Conservation (phyloP, 1,284 basidiomycete species). For the Chondrostereum purpureum region DNA sequence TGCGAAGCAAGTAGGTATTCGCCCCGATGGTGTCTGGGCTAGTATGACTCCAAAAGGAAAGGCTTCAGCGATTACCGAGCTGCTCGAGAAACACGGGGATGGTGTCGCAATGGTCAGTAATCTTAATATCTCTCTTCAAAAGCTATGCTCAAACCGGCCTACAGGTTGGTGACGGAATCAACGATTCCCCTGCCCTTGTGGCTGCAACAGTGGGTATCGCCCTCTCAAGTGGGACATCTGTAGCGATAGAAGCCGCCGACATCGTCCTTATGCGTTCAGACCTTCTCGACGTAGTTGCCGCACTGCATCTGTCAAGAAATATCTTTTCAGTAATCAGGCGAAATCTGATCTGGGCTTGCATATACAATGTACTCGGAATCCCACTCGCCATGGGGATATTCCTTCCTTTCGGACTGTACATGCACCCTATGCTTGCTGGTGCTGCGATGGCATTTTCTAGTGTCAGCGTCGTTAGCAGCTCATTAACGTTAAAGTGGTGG, state of each 20-base stretch:
- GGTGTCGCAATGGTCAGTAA: constrained; percentile 82
- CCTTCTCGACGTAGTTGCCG: constrained; percentile 93
- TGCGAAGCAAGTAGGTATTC: constrained; percentile 82
- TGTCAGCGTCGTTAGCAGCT: constrained; percentile 92
- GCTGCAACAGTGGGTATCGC: constrained; percentile 95
- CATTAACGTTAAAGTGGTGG: constrained; percentile 86
- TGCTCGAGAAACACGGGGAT: constrained; percentile 63
- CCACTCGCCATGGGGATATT: constrained; percentile 99
- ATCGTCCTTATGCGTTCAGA: constrained; percentile 97
- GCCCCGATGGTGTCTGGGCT: constrained; percentile 75
- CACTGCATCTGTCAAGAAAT: constrained; percentile 81
- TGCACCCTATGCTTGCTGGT: constrained; percentile 98
- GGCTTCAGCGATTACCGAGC: constrained; percentile 71
- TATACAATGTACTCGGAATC: constrained; percentile 92
- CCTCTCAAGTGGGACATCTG: constrained; percentile 90
- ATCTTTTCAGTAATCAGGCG: constrained; percentile 90
- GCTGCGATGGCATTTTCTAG: constrained; percentile 97
- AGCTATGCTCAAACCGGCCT: constrained; percentile 3
- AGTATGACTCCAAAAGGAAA: constrained; percentile 92
- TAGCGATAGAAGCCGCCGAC: constrained; percentile 96
- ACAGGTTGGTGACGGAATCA: constrained; percentile 97
- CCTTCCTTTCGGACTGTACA: constrained; percentile 85
- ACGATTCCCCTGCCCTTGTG: constrained; percentile 95
- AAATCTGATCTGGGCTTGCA: constrained; percentile 89
- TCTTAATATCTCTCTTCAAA: not conserved